Evolutionary conservation across 164 flowering plant species (phyloP).

Genomic region (Taxillus chinensis): DNA sequence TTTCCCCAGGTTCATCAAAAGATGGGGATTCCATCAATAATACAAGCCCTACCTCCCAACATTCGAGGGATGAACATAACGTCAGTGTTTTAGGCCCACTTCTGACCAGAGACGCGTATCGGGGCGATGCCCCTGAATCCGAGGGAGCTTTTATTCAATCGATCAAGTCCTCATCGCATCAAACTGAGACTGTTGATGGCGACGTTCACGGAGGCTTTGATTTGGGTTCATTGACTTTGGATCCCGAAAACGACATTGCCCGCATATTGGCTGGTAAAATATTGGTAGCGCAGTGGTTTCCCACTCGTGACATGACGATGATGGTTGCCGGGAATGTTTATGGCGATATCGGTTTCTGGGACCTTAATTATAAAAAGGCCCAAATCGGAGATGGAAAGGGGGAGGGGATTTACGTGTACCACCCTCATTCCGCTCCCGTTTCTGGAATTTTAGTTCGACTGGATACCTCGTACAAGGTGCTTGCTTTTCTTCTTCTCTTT

Average conservation of each 20-base stretch:
- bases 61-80: constrained; percentile 2
- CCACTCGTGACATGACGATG: constrained; percentile 31
- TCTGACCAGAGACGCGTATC: constrained; percentile 33
- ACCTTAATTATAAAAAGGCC: constrained; percentile 25
- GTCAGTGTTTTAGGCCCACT: constrained; percentile 24
- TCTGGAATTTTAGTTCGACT: constrained; percentile 57
- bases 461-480: constrained; percentile 55
- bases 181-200: too few species aligned
- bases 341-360: constrained; percentile 78
- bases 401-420: constrained; percentile 52
- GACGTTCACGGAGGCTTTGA: constrained; percentile 11
- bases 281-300: constrained; percentile 41
- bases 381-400: constrained; percentile 33
- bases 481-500: not conserved
- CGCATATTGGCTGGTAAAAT: constrained; percentile 50
- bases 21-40: constrained; percentile 19
- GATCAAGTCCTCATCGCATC: constrained; percentile 4
- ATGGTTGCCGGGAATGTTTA: constrained; percentile 57
- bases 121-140: constrained; percentile 9
- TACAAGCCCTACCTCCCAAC: constrained; percentile 6
- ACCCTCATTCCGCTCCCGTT: constrained; percentile 56
- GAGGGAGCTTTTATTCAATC: constrained; percentile 25
- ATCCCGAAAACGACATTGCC: constrained; percentile 45
- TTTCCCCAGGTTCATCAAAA: constrained; percentile 35
- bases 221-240: constrained; percentile 31